Evolutionary conservation across 345 rosid species (phyloP).

Genomic region (Eucalyptus regnans): DNA sequence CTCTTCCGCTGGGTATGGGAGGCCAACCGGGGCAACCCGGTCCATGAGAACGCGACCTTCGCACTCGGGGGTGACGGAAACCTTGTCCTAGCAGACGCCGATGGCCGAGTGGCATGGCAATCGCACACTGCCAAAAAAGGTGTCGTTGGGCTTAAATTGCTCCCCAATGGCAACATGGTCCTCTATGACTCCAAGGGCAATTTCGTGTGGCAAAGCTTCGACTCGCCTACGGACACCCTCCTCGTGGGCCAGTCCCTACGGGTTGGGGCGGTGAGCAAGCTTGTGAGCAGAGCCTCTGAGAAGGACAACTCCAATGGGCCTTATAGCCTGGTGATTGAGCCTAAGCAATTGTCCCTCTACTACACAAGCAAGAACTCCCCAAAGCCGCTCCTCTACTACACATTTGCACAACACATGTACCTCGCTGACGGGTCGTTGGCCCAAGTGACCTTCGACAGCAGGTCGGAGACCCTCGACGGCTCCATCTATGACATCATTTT

Average conservation of each 20-base stretch:
- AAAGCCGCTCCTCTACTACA: conserved; percentile 16
- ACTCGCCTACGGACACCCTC: conserved; percentile 50
- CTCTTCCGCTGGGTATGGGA: conserved; percentile 57
- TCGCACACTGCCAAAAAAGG: conserved; percentile 51
- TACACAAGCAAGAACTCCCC: conserved; percentile 12
- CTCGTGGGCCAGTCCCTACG: conserved; percentile 39
- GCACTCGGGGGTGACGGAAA: conserved; percentile 39
- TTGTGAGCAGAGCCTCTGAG: conserved; percentile 37
- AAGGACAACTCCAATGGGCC: conserved; percentile 21
- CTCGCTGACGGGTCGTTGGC: neutral
- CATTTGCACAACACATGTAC: neutral
- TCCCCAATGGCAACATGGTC: conserved; percentile 54
- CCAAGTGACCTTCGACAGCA: conserved; percentile 2
- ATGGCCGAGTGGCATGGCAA: conserved; percentile 53
- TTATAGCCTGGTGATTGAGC: conserved; percentile 46
- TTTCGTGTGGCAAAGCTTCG: conserved; percentile 52
- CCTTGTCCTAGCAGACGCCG: conserved; percentile 39
- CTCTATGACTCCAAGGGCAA: conserved; percentile 24
- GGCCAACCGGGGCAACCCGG: conserved; percentile 56
- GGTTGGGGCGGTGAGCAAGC: conserved; percentile 13
- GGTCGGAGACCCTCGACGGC: neutral
- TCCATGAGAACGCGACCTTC: conserved; percentile 44
- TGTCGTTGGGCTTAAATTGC: conserved; percentile 35
- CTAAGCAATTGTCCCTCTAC: conserved; percentile 25
- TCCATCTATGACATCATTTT: conserved; percentile 6